phyloP scores from a whole-genome alignment of 73 alveolate genomes.

The Durusdinium trenchii region DNA sequence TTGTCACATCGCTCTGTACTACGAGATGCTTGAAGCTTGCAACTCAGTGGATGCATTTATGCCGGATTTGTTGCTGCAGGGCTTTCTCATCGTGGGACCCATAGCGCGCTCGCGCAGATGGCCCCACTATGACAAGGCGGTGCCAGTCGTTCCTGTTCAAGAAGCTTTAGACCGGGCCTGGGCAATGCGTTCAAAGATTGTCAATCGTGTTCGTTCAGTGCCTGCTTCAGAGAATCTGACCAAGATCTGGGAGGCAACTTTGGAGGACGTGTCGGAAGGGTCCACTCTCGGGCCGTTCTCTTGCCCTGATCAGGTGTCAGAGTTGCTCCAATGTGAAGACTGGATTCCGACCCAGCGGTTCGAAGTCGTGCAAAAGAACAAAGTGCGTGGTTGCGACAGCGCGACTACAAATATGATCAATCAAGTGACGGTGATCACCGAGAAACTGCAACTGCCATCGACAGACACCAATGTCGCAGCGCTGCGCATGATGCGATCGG shows the following conservation, averaged over 20 bases:
- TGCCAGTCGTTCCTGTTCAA: neutral
- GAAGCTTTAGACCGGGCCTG: neutral
- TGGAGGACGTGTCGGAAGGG: constrained; percentile 7
- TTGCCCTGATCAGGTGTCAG: neutral
- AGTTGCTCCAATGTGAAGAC: neutral
- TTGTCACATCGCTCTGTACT: neutral
- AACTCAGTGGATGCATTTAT: neutral
- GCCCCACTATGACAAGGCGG: neutral
- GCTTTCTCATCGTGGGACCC: neutral
- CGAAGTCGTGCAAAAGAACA: constrained; percentile 18
- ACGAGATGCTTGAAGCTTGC: neutral
- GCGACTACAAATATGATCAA: neutral
- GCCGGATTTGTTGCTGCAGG: neutral
- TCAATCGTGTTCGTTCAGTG: neutral
- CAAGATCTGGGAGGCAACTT: neutral
- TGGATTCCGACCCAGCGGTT: constrained; percentile 24
- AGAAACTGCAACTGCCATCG: constrained; percentile 16
- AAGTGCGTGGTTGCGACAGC: neutral
- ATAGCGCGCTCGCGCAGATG: neutral
- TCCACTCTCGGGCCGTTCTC: neutral
- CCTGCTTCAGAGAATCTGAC: neutral
- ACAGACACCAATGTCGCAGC: neutral
- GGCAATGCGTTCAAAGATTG: neutral
- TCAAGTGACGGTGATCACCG: neutral
- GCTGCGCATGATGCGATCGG: neutral